phyloP scores from a whole-genome alignment of 495 filamentous ascomycete species.

The Xylaria sp. region DNA sequence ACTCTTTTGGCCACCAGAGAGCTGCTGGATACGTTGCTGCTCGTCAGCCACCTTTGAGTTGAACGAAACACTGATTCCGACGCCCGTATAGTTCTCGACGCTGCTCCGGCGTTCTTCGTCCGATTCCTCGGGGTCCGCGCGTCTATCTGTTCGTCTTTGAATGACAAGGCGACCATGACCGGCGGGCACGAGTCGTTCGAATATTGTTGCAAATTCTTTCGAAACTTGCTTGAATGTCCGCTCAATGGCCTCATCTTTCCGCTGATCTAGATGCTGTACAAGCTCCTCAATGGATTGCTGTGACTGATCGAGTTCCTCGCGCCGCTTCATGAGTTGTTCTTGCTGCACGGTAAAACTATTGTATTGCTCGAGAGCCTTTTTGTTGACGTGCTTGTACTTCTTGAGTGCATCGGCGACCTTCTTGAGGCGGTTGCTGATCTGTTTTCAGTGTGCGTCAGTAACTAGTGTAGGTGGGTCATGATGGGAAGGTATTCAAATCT shows the following conservation, averaged over 20 bases:
- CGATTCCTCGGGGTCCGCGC: constrained; percentile 67
- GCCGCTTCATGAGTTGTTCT: constrained; percentile 78
- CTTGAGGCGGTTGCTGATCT: constrained; percentile 84
- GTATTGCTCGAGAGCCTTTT: constrained; percentile 99
- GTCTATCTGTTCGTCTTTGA: constrained; percentile 83
- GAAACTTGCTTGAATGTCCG: constrained; percentile 98
- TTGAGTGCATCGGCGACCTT: constrained; percentile 94
- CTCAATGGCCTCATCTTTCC: constrained; percentile 96
- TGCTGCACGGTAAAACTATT: constrained; percentile 94
- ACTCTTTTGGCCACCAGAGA: constrained; percentile 98
- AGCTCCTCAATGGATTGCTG: constrained; percentile 88
- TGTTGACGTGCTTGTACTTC: constrained; percentile 97
- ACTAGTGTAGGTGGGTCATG: background rate
- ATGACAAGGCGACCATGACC: constrained; percentile 92
- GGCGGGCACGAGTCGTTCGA: constrained; percentile 93
- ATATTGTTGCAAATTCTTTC: constrained; percentile 87
- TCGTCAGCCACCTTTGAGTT: constrained; percentile 95
- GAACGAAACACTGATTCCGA: constrained; percentile 98
- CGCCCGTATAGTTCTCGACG: constrained; percentile 96
- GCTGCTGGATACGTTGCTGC: constrained; percentile 96
- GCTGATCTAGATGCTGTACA: constrained; percentile 88
- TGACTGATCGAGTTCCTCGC: constrained; percentile 82
- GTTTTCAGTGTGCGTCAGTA: constrained; percentile 30
- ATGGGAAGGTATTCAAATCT: background rate
- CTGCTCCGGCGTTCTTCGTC: constrained; percentile 71